Base-by-base conservation (phyloP, 2,329 filamentous ascomycete species). In the Blumeria hordei region DNA sequence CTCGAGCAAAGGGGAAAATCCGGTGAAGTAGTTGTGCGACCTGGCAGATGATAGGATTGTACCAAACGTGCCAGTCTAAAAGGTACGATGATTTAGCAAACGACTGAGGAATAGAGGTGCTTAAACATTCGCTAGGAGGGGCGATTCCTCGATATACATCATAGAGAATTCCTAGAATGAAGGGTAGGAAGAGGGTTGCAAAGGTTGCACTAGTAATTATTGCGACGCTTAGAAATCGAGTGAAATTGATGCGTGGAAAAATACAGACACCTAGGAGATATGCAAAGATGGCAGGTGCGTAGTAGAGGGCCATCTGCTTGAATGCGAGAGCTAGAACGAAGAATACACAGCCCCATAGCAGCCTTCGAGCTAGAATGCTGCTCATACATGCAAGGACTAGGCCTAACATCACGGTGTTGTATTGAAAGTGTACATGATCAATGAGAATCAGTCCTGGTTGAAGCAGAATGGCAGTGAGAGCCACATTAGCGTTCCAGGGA, bases 281-380 rank as follows among this genome's bases (percentile, higher is more conserved):
- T 35, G 87, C 83, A 66, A 96, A 96, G 56, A 96, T 81, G 18
- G 83, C 81, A 12, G 93, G 88, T 3, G 93, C 88, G 68, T 95
- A 98, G 70, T 96, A 98, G 14, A 98, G 74, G 0, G 90, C 90
- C 93, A 98, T 98, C 68, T 98, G 92, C 72, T 98, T 98, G 74
- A 96, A 98, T 6, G 87, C 87, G n/a, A 98, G 72, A 3, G 90
- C 85, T 14, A 78, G 79, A 6, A 98, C 92, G 62, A 98, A 98
- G 71, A 94, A 94, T 57, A 94, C 77, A 58, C 86, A 88, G 32
- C 85, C 79, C 88, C 90, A 95, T 58, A 93, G 76, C 62, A 82
- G 82, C 52, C 88, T 78, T 3, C 85, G 85, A 3, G 88, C 87
- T 53, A 94, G 68, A 69, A 96, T 83, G 66, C 85, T 92, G 44